Conservation (phyloP, 768 basidiomycete species). For the Lactarius evosmus region DNA sequence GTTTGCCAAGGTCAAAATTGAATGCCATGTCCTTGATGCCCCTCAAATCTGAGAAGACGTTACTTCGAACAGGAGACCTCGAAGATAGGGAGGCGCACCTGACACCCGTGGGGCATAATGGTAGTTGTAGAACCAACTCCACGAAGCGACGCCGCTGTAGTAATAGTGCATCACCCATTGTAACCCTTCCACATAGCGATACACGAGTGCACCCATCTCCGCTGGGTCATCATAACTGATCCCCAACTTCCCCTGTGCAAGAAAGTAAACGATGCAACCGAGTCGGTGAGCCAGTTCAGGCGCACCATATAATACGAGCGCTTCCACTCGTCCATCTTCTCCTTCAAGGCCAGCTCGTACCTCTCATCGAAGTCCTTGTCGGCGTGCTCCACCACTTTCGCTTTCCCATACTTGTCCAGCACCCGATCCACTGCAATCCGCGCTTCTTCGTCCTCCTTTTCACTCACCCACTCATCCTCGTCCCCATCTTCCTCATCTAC, state of each 20-base stretch:
- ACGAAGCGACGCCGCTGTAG: slow-evolving; percentile 93
- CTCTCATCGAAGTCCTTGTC: slow-evolving; percentile 77
- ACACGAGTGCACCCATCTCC: slow-evolving; percentile 67
- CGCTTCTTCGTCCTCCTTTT: slow-evolving; percentile 68
- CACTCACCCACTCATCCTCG: slow-evolving; percentile 46
- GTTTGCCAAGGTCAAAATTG: slow-evolving; percentile 78
- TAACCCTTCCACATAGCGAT: slow-evolving; percentile 85
- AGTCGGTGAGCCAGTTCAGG: slow-evolving; percentile 2
- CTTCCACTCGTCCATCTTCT: slow-evolving; percentile 38
- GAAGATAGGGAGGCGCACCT: slow-evolving; percentile 47
- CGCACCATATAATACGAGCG: slow-evolving; percentile 76
- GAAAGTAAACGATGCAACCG: slow-evolving; percentile 22
- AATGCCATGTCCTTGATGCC: slow-evolving; percentile 78
- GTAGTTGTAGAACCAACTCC: slow-evolving; percentile 99
- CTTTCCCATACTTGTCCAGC: slow-evolving; percentile 83
- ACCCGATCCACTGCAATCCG: slow-evolving; percentile 75
- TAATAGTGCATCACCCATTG: slow-evolving; percentile 99
- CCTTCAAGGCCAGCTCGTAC: slow-evolving; percentile 47
- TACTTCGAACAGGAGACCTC: slow-evolving; percentile 24
- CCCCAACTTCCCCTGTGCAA: slow-evolving; percentile 76
- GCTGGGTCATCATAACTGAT: slow-evolving; percentile 70
- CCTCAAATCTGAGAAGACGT: slow-evolving; percentile 45
- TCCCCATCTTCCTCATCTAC: slow-evolving; percentile 50
- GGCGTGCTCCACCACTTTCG: slow-evolving; percentile 68
- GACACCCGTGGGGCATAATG: slow-evolving; percentile 97